Base-by-base conservation (phyloP, 192 early-diverging fungal species). In the Linnemannia exigua region DNA sequence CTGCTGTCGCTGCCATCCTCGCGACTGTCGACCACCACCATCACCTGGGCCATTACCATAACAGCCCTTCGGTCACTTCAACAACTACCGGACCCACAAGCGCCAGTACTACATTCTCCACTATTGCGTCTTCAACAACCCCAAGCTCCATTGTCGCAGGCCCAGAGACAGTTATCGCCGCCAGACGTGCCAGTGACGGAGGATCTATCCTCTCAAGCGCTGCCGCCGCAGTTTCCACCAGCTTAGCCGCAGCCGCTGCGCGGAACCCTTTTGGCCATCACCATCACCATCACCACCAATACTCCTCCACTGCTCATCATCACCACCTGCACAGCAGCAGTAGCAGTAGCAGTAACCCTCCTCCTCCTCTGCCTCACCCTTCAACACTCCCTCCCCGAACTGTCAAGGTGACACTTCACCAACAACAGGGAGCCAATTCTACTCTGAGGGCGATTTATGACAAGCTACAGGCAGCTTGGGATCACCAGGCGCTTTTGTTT, bases 381-480 rank as follows among this genome's bases (percentile, higher is more conserved):
- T 76, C 71, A 14, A 70, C 77, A 5, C 41, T 75, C 35, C 50
- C 58, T 25, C 41, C 66, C 7, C 50, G 70, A 11, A 70, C 35
- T 3, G 78, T 79, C 37, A 80, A 80, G 63, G 84, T 80, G 74
- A 86, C 84, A 16, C 22, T 86, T 36, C 74, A 86, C 47, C 84
- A 86, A 20, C 84, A 86, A 47, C 84, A 86, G 14, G 84, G 84
- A 0, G 84, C 84, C 17, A 86, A 86, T 36, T 86, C 84, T 36
- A 86, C 84, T 0, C 20, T 86, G 31, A 79, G 67, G 37, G 67
- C 76, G 22, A 80, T 86, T 33, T 77, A 77, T 52, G 77, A 79
- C 6, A 63, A 74, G 37, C 35, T 86, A 6, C 58, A 48, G 25
- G 37, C 19, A 5, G 70, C 41, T 1, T 86, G 84, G 84, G 84